Evolutionary conservation across 306 rosid genomes (phyloP), one percentile per base, ranked within the genome.

Genomic region (Cicer bijugum): DNA sequence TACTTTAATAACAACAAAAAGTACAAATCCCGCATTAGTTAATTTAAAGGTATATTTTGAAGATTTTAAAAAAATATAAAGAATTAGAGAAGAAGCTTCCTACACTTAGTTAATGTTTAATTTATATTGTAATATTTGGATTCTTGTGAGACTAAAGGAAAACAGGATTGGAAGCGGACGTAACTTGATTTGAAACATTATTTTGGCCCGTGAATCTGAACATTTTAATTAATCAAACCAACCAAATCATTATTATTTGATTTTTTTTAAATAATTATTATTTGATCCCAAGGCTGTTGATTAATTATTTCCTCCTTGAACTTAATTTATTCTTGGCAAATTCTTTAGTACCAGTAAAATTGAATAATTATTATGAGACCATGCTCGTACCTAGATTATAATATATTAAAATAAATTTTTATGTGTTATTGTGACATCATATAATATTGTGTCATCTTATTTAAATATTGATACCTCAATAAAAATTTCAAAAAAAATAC

Each of bases 161-260:
- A 46, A 33, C 35, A 28, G 37, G 14, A 19, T 44, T 44, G n/a
- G 44, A 57, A 44, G 17, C 5, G 38, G 17, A 60, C 15, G 45
- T 72, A 44, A n/a, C 60, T 73, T 73, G 44, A 75, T 37, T 74
- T 62, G 43, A 63, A 50, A 75, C 16, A 1, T 48, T 38, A 63
- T 12, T 75, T 38, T 63, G 64, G 17, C 72, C 66, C 72, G 78
- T 74, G 77, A 71, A 17, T 17, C 6, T 17, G n/a, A 9, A 9
- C n/a, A 44, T 44, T 44, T 10, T 44, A 44, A 9, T 44, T 44
- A 44, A 44, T 44, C 48, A 44, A 44, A 44, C 48, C 67, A 67
- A 67, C 7, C 57, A 76, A 52, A 66, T 35, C 44, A 64, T 50
- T 53, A 52, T 76, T 67, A 28, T 43, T 67, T 43, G 4, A 39